Conservation (phyloP, 2,329 filamentous ascomycete genomes). For the Camillea tinctor region DNA sequence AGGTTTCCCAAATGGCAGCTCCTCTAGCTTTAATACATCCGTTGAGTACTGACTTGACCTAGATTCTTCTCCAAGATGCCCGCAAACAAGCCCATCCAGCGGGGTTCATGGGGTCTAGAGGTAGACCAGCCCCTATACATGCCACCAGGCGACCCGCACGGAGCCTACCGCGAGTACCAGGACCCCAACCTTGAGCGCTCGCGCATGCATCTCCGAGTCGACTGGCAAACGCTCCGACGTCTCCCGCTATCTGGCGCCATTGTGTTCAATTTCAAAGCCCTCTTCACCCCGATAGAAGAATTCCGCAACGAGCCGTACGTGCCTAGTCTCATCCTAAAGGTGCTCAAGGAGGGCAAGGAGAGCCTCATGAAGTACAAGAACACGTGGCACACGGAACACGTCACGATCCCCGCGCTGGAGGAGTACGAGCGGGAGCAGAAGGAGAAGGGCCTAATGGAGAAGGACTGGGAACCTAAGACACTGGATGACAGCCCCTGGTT, state of each 20-base stretch:
- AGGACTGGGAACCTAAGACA: slow-evolving; percentile 66
- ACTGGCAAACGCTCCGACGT: slow-evolving; percentile 84
- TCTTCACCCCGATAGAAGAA: slow-evolving; percentile 73
- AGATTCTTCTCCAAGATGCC: slow-evolving; percentile 83
- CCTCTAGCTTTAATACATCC: background rate
- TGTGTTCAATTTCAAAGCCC: slow-evolving; percentile 84
- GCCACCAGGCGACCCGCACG: slow-evolving; percentile 66
- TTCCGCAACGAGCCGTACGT: slow-evolving; percentile 72
- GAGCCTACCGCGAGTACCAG: slow-evolving; percentile 58
- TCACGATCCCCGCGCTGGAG: slow-evolving; percentile 64
- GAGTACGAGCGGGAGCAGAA: slow-evolving; percentile 66
- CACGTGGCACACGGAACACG: slow-evolving; percentile 77
- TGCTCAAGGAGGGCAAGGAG: slow-evolving; percentile 70
- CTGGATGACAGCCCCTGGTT: slow-evolving; percentile 76
- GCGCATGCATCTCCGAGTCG: slow-evolving; percentile 70
- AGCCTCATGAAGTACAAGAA: slow-evolving; percentile 76
- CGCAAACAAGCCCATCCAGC: slow-evolving; percentile 72
- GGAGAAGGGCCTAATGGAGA: slow-evolving; percentile 56
- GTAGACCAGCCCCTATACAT: slow-evolving; percentile 73
- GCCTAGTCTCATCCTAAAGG: slow-evolving; percentile 64
- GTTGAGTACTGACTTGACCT: background rate
- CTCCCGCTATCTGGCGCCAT: slow-evolving; percentile 73
- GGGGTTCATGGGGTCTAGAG: slow-evolving; percentile 82
- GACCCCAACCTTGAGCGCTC: slow-evolving; percentile 53
- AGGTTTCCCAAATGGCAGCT: slow-evolving; percentile 25